These are phyloP conservation scores for Aspergillus cristatus DNA, from an alignment of 495 filamentous ascomycete genomes.

Conservation along the genomic window DNA sequence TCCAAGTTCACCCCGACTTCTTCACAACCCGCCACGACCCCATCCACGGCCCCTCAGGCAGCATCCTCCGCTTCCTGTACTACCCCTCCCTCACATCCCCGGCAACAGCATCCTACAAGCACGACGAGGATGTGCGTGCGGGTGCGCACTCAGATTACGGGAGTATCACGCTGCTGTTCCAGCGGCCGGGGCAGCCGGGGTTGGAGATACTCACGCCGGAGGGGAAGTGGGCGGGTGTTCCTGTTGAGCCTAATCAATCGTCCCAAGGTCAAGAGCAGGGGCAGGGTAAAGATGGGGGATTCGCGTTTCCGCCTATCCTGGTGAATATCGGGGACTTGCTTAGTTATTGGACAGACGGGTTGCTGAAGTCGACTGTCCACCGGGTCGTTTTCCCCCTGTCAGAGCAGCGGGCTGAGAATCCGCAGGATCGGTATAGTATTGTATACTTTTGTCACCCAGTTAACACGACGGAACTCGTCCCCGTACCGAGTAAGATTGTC, in stretches of 20 bases:
- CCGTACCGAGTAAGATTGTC: conserved; percentile 64
- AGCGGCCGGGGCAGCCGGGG: conserved; percentile 71
- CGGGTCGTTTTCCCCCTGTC: conserved; percentile 67
- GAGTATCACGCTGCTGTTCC: conserved; percentile 63
- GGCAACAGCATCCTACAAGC: conserved; percentile 31
- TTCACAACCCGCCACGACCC: conserved; percentile 66
- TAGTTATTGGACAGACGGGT: conserved; percentile 81
- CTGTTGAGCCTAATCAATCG: too few relatives aligned
- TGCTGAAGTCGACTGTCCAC: conserved; percentile 80
- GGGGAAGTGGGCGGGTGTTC: conserved; percentile 35
- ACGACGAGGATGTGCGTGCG: conserved; percentile 50
- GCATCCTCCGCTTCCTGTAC: conserved; percentile 73
- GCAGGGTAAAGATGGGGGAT: conserved; percentile 9
- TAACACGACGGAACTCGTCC: conserved; percentile 55
- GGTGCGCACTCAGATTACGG: conserved; percentile 64
- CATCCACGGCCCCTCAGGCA: conserved; percentile 51
- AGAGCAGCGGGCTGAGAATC: conserved; percentile 29
- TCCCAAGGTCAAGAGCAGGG: conserved; percentile 12
- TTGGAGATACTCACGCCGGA: conserved; percentile 68
- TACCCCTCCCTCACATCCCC: conserved; percentile 52
- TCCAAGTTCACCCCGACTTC: conserved; percentile 55
- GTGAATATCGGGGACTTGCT: conserved; percentile 91
- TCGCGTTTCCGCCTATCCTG: conserved; percentile 64
- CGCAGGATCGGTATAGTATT: conserved; percentile 74
- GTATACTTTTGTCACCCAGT: conserved; percentile 89